Evolutionary conservation across 1,284 basidiomycete genomes (phyloP), one percentile per base, ranked within the genome.

Genomic region (Sporisorium reilianum): DNA sequence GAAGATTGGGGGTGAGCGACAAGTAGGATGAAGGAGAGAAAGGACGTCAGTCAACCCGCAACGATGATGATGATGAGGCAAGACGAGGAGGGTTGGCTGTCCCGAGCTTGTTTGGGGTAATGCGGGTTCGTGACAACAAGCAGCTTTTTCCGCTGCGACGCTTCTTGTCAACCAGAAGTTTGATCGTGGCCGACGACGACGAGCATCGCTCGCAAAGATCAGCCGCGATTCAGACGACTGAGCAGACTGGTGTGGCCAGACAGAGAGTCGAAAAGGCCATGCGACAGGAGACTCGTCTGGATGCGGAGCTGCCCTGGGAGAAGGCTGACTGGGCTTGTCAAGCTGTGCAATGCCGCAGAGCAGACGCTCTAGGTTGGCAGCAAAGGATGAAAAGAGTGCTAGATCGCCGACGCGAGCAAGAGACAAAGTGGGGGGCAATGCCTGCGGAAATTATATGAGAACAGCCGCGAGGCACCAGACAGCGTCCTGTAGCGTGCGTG

Each of bases 341-440:
- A 38, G 46, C 26, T 20, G 30, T 55, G 56, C 63, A 64, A 44
- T 42, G 23, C 28, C 36, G 23, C 45, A 23, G 41, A 11, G 25
- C 26, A 22, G 46, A 40, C 11, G 20, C 42, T 50, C 41, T 44
- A 50, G 32, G 32, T 48, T 51, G 54, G 40, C 18, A 42, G 40
- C 18, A 42, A 42, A 42, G 8, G 50, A 40, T 23, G 49, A 51
- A 41, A 16, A 20, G 56, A 54, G 20, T 55, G 60, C 55, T 55
- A 46, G 55, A 58, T 56, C 25, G 48, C 46, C 38, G 40, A 51
- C 52, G 49, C 32, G 28, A 36, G 25, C 49, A 8, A 44, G 28
- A 56, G 42, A 46, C 44, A 34, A 46, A 30, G 48, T 34, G 51
- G 53, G 46, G 10, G 16, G 16, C 28, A 30, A 38, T 11, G n/a